Percentiles rank a stretch among this genome's conserved stretches.
phyloP scores from a whole-genome alignment of 1,284 basidiomycete genomes.

The Sanghuangporus weigelae region DNA sequence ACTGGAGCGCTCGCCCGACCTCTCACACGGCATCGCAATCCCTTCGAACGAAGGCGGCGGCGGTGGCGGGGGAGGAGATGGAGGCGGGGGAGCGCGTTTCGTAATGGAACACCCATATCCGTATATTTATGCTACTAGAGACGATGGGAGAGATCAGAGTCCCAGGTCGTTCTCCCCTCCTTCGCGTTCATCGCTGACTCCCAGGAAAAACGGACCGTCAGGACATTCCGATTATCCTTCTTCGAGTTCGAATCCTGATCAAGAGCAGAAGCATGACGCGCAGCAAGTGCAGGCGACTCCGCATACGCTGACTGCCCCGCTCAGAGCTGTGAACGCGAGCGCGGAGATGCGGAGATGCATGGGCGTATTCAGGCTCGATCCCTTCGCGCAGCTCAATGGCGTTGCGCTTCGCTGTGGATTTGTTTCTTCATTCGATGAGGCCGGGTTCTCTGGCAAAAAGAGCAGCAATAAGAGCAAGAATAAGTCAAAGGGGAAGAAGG shows the following conservation, averaged over 20 bases:
- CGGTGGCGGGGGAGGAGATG: not conserved
- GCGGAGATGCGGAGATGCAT: constrained; percentile 66
- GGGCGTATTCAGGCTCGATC: constrained; percentile 70
- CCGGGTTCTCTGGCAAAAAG: not conserved
- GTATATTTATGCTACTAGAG: constrained; percentile 6
- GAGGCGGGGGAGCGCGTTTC: constrained; percentile 12
- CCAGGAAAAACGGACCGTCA: not conserved
- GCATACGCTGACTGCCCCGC: constrained; percentile 33
- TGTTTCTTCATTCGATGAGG: constrained; percentile 7
- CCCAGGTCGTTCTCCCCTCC: not conserved
- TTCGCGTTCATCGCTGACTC: not conserved
- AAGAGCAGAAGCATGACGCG: not conserved
- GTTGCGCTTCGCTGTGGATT: constrained; percentile 28
- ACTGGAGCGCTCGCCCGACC: not conserved
- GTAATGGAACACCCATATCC: constrained; percentile 18
- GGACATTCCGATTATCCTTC: not conserved
- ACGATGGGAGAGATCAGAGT: not conserved
- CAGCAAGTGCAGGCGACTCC: not conserved
- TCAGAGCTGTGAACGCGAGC: constrained; percentile 65
- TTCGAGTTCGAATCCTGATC: not conserved
- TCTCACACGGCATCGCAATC: not conserved
- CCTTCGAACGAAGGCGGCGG: not conserved
- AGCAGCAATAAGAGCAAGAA: constrained; percentile 31
- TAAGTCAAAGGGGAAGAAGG: constrained; percentile 27
- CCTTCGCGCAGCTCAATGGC: constrained; percentile 62